These are phyloP conservation scores for Penicillium maclennaniae DNA, from an alignment of 495 filamentous ascomycete species.

Conservation along the genomic window DNA sequence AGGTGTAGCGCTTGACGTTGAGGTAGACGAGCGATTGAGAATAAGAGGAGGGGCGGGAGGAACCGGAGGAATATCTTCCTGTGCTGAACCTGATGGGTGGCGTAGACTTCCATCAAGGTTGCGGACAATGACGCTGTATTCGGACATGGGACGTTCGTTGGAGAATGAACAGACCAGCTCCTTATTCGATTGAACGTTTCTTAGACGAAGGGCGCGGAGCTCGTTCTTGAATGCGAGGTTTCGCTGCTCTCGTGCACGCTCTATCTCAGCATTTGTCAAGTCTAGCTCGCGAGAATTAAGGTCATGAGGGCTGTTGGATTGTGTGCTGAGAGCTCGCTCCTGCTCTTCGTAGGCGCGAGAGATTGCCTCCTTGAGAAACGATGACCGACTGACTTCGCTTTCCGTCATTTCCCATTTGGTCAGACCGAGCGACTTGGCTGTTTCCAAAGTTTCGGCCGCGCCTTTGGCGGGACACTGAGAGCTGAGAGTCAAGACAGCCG, in stretches of 20 bases:
- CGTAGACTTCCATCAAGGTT: slow-evolving; percentile 22
- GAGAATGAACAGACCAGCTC: slow-evolving; percentile 26
- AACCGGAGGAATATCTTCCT: slow-evolving; percentile 3
- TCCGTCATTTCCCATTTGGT: slow-evolving; percentile 53
- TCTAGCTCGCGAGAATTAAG: slow-evolving; percentile 12
- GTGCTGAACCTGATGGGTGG: background rate
- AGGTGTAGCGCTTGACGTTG: slow-evolving; percentile 11
- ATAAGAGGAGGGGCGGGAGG: slow-evolving; percentile 19
- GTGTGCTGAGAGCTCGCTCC: slow-evolving; percentile 23
- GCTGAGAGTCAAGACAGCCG: slow-evolving; percentile 53
- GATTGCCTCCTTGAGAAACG: slow-evolving; percentile 62
- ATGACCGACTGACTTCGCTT: slow-evolving; percentile 44
- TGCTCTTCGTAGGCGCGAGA: slow-evolving; percentile 55
- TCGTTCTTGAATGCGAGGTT: slow-evolving; percentile 18
- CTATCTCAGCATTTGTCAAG: slow-evolving; percentile 35
- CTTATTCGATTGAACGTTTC: slow-evolving; percentile 25
- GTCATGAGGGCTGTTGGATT: slow-evolving; percentile 9
- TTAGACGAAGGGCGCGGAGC: slow-evolving; percentile 33
- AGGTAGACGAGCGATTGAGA: slow-evolving; percentile 11
- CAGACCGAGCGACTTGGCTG: slow-evolving; percentile 51
- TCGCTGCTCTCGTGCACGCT: slow-evolving; percentile 27
- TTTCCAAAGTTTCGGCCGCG: slow-evolving; percentile 45
- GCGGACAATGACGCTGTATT: slow-evolving; percentile 37
- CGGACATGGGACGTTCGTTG: slow-evolving; percentile 46
- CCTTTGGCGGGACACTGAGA: slow-evolving; percentile 41